Base-by-base conservation (phyloP, 495 filamentous ascomycete species). In the Lophiotrema nucula region DNA sequence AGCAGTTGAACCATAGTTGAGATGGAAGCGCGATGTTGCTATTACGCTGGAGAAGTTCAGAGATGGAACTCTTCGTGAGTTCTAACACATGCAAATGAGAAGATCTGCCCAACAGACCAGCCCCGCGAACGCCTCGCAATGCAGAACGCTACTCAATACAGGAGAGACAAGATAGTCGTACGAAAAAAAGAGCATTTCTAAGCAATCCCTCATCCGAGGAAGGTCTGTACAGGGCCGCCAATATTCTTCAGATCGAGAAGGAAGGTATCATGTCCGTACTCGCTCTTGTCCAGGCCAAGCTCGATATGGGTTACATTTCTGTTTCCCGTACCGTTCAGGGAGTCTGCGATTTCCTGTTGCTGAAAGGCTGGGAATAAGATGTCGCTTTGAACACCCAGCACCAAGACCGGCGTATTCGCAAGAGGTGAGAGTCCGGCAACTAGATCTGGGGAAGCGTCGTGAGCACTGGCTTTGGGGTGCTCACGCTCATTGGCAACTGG, bases 321-420 rank as follows among this genome's bases (percentile, higher is more conserved):
- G 64, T 96, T 97, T 1, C 95, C 93, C 0, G 79, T 79, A 25
- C 77, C 78, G 49, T 83, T 80, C 61, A 99, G 73, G 1, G 95
- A 87, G 67, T 90, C 83, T 2, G 93, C 95, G 60, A 97, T 85
- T 72, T 99, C 93, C 33, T 89, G 82, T 76, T 99, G 93, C 73
- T 99, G 93, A 92, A 93, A 99, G 1, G 95, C 90, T 1, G 93
- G 93, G 75, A 99, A 99, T 33, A 99, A 75, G 53, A 96, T 97
- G 69, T 99, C 93, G 67, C 90, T 96, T 1, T 89, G 89, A 10
- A 97, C 93, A 18, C 93, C 93, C 77, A 99, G 84, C 2, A 99
- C 88, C 37, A 99, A 76, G 2, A 88, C 85, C 0, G 88, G 85
- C 60, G 89, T 90, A 59, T 88, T 73, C 52, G 83, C 82, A 48